Evolutionary conservation across 805 yeast species (phyloP), one percentile per base, ranked within the genome.

Genomic region (Brettanomyces custersianus): DNA sequence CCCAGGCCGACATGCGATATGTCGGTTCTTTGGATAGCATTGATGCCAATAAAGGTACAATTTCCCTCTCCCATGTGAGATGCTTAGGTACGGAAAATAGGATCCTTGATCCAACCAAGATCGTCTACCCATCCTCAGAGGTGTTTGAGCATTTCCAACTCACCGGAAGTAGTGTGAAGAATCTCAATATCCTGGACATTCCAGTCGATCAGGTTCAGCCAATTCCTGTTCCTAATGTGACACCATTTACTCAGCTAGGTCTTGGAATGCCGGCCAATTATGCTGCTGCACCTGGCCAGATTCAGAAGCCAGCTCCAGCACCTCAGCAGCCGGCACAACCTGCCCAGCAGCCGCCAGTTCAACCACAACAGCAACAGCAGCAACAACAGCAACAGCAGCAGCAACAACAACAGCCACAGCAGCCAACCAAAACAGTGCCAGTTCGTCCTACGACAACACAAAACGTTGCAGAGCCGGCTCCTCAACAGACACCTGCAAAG

Each of bases 11-110:
- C 26, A 78, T 83, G 41, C 69, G 77, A 66, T 67, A 90, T 54
- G 92, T 86, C 39, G 98, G 98, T 22, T 63, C 74, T n/a, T 69
- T 90, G 52, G 86, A 84, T 45, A 79, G 76, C 46, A 85, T 92
- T 51, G 86, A 86, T 57, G 92, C 95, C 20, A 88, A 84, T 40
- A 82, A 81, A 41, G 84, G 95, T 45, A 86, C 96, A 2, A 92
- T 90, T 34, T 79, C 96, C 5, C 69, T 90, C 51, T 70, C 71
- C 33, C 67, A 77, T 37, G 97, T 90, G 33, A 70, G 85, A 42
- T 77, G 86, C 35, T 79, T 79, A 46, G 98, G 97, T 37, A 83
- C 96, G 16, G 97, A 90, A 59, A 96, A 95, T 21, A 74, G 97
- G 50, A 67, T 80, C 46, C 61, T 65, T 11, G 86, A 81, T 55